Evolutionary conservation across 1,139 yeast species (phyloP).

Genomic region (Nadsonia commutata): DNA sequence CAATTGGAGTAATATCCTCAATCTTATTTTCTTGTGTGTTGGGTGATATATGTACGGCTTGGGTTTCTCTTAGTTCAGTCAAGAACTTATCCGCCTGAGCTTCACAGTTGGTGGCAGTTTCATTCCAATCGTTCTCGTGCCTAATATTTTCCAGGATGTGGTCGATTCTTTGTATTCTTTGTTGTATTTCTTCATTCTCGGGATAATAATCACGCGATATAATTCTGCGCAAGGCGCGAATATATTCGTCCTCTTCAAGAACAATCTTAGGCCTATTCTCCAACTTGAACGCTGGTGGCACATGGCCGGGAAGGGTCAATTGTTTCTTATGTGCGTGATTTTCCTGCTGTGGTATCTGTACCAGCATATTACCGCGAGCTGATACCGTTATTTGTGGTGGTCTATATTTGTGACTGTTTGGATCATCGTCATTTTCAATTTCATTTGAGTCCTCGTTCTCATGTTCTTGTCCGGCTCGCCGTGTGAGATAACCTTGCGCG

Average conservation of each 20-base stretch:
- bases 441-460: too few relatives aligned
- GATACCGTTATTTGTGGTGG: neutral
- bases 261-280: slow-evolving; percentile 7
- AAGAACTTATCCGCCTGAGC: too few relatives aligned
- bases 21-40: too few relatives aligned
- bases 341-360: neutral
- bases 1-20: neutral
- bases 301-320: neutral
- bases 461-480: too few relatives aligned
- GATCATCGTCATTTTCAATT: too few relatives aligned
- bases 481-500: too few relatives aligned
- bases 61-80: neutral
- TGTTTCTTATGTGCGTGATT: too few relatives aligned
- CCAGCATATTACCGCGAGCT: neutral
- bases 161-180: too few relatives aligned
- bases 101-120: too few relatives aligned
- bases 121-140: neutral
- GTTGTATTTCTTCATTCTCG: slow-evolving; percentile 6
- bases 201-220: slow-evolving; percentile 22
- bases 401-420: neutral
- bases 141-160: too few relatives aligned
- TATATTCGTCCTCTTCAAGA: slow-evolving; percentile 21
- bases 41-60: neutral
- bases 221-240: slow-evolving; percentile 14
- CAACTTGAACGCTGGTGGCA: neutral